Evolutionary conservation across 2,329 filamentous ascomycete species (phyloP), one percentile per base, ranked within the genome.

Genomic region (Hypoxylon sp.): DNA sequence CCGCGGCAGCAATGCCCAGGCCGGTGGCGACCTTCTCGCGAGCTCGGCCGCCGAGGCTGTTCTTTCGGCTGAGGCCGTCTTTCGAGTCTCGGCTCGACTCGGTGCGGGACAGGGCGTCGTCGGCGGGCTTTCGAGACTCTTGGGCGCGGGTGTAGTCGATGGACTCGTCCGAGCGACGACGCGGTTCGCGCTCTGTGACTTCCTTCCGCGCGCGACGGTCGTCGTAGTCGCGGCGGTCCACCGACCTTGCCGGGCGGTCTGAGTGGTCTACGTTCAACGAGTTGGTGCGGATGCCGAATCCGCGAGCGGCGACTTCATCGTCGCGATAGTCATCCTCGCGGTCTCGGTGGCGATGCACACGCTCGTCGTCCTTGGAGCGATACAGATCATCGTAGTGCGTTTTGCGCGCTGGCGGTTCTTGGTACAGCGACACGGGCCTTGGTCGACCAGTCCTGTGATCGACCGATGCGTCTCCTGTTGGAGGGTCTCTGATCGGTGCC

Each of bases 361-460:
- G 74, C 47, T 80, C 78, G 23, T 83, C 80, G 4, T 83, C 81
- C 21, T 78, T 79, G 20, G 73, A 73, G 21, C 79, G 78, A 62
- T 82, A 78, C 51, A 77, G 77, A 3, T 83, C 79, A 35, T 83
- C 81, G 6, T 77, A 72, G 47, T 81, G 78, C 6, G 72, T 70
- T 13, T 76, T 72, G 6, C 78, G 75, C 5, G 77, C 72, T 13
- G 76, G 71, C 0, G 74, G 70, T 35, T 87, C 83, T 60, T 84
- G 81, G 49, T 83, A 82, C 10, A 85, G 72, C 1, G 82, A 84
- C 2, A 83, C 76, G 41, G 78, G 82, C 7, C 81, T 77, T 24
- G 77, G 75, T 6, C 73, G 75, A 20, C 65, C 67, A 49, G 56
- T 67, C 41, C 72, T 63, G 42, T 71, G 68, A 21, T 75, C 68